These are phyloP conservation scores for Verticillium nonalfalfae DNA, from an alignment of 2,329 filamentous ascomycete genomes.

Conservation along the genomic window DNA sequence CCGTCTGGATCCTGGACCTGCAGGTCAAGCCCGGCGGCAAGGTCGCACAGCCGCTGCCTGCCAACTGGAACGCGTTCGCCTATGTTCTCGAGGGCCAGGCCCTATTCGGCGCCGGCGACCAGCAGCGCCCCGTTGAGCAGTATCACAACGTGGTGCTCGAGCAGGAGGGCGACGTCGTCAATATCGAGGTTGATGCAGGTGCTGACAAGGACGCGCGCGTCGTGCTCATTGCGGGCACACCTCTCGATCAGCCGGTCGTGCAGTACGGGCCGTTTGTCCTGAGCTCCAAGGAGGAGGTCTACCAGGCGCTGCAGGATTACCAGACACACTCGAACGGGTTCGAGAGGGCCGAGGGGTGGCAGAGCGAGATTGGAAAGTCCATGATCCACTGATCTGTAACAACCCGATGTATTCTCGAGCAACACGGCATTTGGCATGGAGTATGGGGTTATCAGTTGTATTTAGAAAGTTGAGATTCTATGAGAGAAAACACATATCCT, in stretches of 20 bases:
- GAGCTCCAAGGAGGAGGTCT: conserved; percentile 63
- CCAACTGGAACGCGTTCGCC: conserved; percentile 83
- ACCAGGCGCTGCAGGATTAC: conserved; percentile 71
- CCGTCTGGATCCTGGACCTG: conserved; percentile 92
- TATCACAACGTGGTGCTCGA: conserved; percentile 91
- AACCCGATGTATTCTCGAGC: no score
- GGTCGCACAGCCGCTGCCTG: conserved; percentile 68
- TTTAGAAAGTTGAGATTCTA: no score
- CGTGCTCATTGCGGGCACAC: conserved; percentile 71
- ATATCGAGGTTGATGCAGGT: conserved; percentile 60
- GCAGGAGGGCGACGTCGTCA: conserved; percentile 67
- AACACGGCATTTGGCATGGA: background rate
- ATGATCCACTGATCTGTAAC: conserved; percentile 41
- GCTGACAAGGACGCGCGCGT: conserved; percentile 54
- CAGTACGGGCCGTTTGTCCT: conserved; percentile 86
- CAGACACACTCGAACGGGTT: conserved; percentile 71
- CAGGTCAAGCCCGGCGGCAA: conserved; percentile 72
- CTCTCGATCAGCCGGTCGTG: conserved; percentile 72
- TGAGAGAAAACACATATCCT: no score
- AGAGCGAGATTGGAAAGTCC: conserved; percentile 79
- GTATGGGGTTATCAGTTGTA: background rate
- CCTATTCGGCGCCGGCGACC: conserved; percentile 50
- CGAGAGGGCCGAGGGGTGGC: conserved; percentile 71
- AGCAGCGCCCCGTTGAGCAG: conserved; percentile 50
- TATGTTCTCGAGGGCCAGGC: conserved; percentile 76